Evolutionary conservation across 2,329 filamentous ascomycete genomes (phyloP).

Genomic region (Plectosphaerella sp.): DNA sequence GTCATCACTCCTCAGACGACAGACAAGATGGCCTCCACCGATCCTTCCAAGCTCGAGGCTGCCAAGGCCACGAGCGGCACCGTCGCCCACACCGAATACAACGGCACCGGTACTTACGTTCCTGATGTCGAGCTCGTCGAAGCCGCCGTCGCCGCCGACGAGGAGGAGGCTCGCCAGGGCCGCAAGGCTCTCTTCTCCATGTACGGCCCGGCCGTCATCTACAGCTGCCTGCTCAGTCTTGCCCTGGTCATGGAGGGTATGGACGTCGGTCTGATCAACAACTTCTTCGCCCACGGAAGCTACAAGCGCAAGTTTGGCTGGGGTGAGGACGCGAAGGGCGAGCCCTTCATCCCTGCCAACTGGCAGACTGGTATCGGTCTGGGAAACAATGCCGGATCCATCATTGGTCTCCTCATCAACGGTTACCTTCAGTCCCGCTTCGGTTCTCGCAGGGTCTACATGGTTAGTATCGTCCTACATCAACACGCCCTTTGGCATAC

Average conservation of each 20-base stretch:
- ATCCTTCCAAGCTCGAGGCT: background rate
- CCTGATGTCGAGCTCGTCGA: slow-evolving; percentile 24
- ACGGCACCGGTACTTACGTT: slow-evolving; percentile 11
- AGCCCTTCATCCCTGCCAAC: slow-evolving; percentile 33
- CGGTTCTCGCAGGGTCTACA: slow-evolving; percentile 30
- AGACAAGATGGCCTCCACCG: too few relatives aligned
- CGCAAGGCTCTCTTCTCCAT: slow-evolving; percentile 24
- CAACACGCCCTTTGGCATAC: background rate
- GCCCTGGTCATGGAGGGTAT: slow-evolving; percentile 26
- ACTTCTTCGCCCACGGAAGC: slow-evolving; percentile 28
- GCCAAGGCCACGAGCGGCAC: slow-evolving; percentile 4
- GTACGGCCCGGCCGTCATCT: slow-evolving; percentile 22
- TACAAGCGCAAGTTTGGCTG: slow-evolving; percentile 28
- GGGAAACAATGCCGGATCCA: slow-evolving; percentile 33
- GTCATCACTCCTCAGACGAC: too few relatives aligned
- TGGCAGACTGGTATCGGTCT: slow-evolving; percentile 40
- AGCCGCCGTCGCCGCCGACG: slow-evolving; percentile 22
- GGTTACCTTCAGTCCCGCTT: slow-evolving; percentile 30
- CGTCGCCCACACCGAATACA: slow-evolving; percentile 17
- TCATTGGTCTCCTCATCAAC: slow-evolving; percentile 36
- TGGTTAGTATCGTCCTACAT: slow-evolving; percentile 9
- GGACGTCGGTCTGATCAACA: slow-evolving; percentile 32
- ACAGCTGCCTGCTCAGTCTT: slow-evolving; percentile 23
- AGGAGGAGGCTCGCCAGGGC: slow-evolving; percentile 20
- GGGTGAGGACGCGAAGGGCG: slow-evolving; percentile 20